Conservation (phyloP, 1,139 yeast species). For the Chernovozyma sophiae-reginae region DNA sequence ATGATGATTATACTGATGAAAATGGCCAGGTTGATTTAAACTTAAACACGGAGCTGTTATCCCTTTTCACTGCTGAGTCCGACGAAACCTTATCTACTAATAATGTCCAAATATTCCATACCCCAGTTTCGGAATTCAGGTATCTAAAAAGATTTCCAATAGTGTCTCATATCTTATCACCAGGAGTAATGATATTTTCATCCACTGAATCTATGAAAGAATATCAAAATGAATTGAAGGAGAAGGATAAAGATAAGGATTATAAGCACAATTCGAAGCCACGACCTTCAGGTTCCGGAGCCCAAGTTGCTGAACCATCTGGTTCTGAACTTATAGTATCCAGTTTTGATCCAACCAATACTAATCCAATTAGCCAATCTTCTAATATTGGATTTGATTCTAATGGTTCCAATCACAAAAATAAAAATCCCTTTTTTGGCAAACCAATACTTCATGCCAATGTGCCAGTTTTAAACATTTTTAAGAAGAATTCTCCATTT, state of each 20-base stretch:
- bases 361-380: too few relatives aligned
- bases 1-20: constrained; percentile 7
- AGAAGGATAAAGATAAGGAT: constrained; percentile 1
- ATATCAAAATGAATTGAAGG: constrained; percentile 7
- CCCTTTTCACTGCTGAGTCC: constrained; percentile 12
- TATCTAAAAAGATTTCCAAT: constrained; percentile 24
- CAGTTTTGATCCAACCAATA: neutral
- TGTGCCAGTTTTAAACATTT: constrained; percentile 27
- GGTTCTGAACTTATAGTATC: too few relatives aligned
- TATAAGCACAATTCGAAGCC: constrained; percentile 6
- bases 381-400: too few relatives aligned
- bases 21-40: neutral
- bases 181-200: constrained; percentile 24
- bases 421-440: neutral
- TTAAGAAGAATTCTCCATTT: constrained; percentile 31
- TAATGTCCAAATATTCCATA: constrained; percentile 20
- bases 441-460: constrained; percentile 4
- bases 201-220: constrained; percentile 17
- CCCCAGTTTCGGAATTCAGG: constrained; percentile 11
- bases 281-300: neutral
- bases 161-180: constrained; percentile 24
- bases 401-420: too few relatives aligned
- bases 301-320: constrained; percentile 2
- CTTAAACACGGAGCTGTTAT: too few relatives aligned
- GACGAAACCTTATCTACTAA: constrained; percentile 30